phyloP scores from a whole-genome alignment of 2,329 filamentous ascomycete species.

The Blastomyces percursus region DNA sequence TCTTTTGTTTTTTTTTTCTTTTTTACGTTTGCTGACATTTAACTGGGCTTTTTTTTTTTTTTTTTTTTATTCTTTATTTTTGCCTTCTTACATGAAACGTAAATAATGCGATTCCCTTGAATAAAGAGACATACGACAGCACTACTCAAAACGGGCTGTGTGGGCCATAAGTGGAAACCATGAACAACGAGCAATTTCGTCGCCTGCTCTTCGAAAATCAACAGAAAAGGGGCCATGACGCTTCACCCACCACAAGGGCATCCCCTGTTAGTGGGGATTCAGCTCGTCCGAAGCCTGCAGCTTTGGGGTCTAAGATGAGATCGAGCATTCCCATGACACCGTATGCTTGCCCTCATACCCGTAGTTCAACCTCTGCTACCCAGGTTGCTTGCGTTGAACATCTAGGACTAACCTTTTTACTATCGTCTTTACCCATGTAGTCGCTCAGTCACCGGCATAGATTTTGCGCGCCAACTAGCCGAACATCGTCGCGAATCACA shows the following conservation, averaged over 20 bases:
- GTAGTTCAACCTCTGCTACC: not conserved
- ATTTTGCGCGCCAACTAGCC: slow-evolving; percentile 76
- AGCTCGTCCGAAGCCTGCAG: slow-evolving; percentile 40
- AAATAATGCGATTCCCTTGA: not conserved
- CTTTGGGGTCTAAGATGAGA: slow-evolving; percentile 65
- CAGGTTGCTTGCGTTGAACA: slow-evolving; percentile 3
- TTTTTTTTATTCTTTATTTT: too few species aligned
- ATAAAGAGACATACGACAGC: not conserved
- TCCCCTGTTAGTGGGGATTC: slow-evolving; percentile 26
- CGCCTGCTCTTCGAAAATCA: slow-evolving; percentile 55
- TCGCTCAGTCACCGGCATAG: slow-evolving; percentile 54
- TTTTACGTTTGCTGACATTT: too few species aligned
- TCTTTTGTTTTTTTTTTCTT: too few species aligned
- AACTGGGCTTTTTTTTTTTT: too few species aligned
- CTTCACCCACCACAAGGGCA: slow-evolving; percentile 12
- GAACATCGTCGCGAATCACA: slow-evolving; percentile 51
- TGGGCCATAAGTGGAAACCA: slow-evolving; percentile 29
- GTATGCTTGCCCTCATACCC: slow-evolving; percentile 37
- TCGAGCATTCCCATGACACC: slow-evolving; percentile 91
- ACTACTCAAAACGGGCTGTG: not conserved
- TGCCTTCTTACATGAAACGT: too few species aligned
- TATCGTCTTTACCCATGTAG: slow-evolving; percentile 29
- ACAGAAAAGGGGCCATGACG: slow-evolving; percentile 23
- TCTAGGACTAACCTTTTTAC: slow-evolving; percentile 9
- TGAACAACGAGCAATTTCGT: slow-evolving; percentile 96